Evolutionary conservation across 1,284 basidiomycete species (phyloP).

Genomic region (Sphagnurus paluster): DNA sequence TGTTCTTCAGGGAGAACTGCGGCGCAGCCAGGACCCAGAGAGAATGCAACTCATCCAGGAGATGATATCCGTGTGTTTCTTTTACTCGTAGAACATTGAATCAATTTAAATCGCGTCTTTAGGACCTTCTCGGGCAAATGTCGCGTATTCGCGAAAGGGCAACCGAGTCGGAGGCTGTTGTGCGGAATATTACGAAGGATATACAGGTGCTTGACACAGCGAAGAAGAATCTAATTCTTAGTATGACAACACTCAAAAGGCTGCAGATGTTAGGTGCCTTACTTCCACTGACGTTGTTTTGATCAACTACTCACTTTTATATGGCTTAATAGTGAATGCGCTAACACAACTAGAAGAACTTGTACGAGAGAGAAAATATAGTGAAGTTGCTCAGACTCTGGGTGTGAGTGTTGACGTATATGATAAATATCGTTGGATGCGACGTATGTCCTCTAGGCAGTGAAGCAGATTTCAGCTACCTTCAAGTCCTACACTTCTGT

Average conservation of each 20-base stretch:
- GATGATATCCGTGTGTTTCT: slow-evolving; percentile 78
- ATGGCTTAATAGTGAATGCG: slow-evolving; percentile 69
- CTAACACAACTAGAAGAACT: slow-evolving; percentile 80
- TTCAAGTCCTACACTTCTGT: slow-evolving; percentile 80
- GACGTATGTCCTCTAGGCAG: slow-evolving; percentile 58
- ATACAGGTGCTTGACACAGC: slow-evolving; percentile 94
- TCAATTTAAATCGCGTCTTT: slow-evolving; percentile 1
- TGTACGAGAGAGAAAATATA: slow-evolving; percentile 76
- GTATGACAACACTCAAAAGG: slow-evolving; percentile 89
- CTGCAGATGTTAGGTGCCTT: slow-evolving; percentile 90
- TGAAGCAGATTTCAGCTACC: slow-evolving; percentile 78
- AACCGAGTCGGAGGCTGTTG: slow-evolving; percentile 93
- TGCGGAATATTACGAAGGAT: slow-evolving; percentile 93
- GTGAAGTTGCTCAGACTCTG: slow-evolving; percentile 81
- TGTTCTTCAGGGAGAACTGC: slow-evolving; percentile 64
- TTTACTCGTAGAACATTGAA: slow-evolving; percentile 1
- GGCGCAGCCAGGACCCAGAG: slow-evolving; percentile 77
- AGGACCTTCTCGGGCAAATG: slow-evolving; percentile 94
- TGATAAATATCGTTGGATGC: slow-evolving; percentile 6
- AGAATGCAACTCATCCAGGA: slow-evolving; percentile 89
- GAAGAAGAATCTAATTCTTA: slow-evolving; percentile 88
- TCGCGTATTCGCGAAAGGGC: slow-evolving; percentile 94
- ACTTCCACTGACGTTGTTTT: background rate
- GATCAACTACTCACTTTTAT: slow-evolving; percentile 3
- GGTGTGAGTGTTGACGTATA: slow-evolving; percentile 47